These are phyloP conservation scores for Cucurbita ficifolia DNA, from an alignment of 306 rosid genomes.

Conservation along the genomic window DNA sequence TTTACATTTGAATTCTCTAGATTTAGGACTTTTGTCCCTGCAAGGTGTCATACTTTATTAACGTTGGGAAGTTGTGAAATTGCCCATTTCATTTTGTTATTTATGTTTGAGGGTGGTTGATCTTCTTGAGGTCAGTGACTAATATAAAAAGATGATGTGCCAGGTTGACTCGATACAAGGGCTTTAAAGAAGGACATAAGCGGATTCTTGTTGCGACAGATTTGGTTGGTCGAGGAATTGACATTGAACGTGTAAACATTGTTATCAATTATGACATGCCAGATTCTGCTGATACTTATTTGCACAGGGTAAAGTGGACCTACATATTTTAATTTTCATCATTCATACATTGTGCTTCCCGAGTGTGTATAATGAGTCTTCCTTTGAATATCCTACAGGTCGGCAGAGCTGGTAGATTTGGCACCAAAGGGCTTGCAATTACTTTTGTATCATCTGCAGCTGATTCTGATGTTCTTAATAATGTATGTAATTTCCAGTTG, in stretches of 20 bases:
- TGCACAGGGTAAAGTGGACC: constrained; percentile 64
- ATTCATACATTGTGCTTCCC: too few species aligned
- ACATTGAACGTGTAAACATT: constrained; percentile 92
- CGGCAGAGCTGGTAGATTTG: constrained; percentile 97
- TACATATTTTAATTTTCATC: not conserved
- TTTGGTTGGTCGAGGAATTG: constrained; percentile 95
- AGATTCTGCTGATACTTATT: constrained; percentile 91
- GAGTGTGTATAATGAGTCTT: not conserved
- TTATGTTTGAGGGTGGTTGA: not conserved
- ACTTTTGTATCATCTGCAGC: constrained; percentile 86
- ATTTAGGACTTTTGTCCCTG: not conserved
- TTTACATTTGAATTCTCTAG: not conserved
- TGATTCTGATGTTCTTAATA: constrained; percentile 84
- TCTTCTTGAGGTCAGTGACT: not conserved
- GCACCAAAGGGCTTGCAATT: constrained; percentile 97
- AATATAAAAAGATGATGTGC: not conserved
- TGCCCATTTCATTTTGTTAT: not conserved
- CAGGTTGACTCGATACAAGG: constrained; percentile 77
- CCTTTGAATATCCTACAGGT: constrained; percentile 28
- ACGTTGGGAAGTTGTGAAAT: not conserved
- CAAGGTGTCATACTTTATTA: not conserved
- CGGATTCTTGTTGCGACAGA: constrained; percentile 98
- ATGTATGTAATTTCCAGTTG: constrained; percentile 28
- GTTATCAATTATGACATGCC: constrained; percentile 99
- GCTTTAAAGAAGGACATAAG: constrained; percentile 92